A percentile compares a stretch with the other conserved stretches of the same genome.
Evolutionary conservation across 768 basidiomycete genomes (phyloP).

Genomic region (Russula foetens): DNA sequence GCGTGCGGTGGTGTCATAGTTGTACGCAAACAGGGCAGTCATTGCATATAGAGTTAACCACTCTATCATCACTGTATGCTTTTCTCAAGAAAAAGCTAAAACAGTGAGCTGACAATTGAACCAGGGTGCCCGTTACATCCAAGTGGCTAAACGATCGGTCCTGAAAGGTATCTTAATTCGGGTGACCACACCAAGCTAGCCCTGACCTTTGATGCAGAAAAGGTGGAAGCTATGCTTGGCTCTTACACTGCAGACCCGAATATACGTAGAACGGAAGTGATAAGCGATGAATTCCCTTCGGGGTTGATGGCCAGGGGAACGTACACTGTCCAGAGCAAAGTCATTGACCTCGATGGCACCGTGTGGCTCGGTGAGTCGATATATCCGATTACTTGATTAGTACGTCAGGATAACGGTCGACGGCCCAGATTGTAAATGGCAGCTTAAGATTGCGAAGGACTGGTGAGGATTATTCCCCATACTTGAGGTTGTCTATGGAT

Average conservation of each 20-base stretch:
- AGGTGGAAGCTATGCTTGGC: conserved; percentile 89
- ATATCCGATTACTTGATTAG: background rate
- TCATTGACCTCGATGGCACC: conserved; percentile 80
- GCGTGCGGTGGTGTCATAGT: background rate
- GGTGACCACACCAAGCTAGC: conserved; percentile 1
- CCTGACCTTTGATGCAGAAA: conserved; percentile 40
- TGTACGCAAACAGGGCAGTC: conserved; percentile 46
- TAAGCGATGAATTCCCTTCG: conserved; percentile 55
- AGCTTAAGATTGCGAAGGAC: conserved; percentile 86
- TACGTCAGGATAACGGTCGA: background rate
- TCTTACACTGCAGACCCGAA: conserved; percentile 77
- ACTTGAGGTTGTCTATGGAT: conserved; percentile 21
- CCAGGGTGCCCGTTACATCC: conserved; percentile 79
- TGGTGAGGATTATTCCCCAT: conserved; percentile 45
- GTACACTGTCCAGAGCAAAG: conserved; percentile 72
- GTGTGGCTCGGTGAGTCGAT: conserved; percentile 62
- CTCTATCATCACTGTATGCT: conserved; percentile 71
- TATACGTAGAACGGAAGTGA: conserved; percentile 70
- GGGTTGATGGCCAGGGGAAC: conserved; percentile 79
- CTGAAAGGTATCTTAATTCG: conserved; percentile 48
- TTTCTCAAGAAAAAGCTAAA: background rate
- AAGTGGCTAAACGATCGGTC: conserved; percentile 77
- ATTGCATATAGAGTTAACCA: conserved; percentile 85
- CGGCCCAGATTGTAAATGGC: conserved; percentile 71
- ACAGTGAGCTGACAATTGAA: conserved; percentile 9